Evolutionary conservation across 257 asterid species (phyloP).

Genomic region (Thymus quinquecostatus): DNA sequence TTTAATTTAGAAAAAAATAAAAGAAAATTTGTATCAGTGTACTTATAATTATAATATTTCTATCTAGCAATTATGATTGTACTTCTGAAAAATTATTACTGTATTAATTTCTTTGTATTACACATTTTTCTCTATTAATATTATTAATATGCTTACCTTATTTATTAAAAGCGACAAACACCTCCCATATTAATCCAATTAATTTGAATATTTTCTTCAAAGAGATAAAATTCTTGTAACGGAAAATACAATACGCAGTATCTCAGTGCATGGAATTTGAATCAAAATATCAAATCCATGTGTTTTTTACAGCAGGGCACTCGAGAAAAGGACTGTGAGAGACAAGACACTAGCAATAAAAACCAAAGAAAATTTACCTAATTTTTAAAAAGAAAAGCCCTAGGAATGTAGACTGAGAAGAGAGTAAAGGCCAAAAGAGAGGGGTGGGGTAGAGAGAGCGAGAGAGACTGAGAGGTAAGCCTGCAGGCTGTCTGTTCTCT

Average conservation of each 20-base stretch:
- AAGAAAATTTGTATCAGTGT: too few relatives aligned
- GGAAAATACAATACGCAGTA: constrained; percentile 3
- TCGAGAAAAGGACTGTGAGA: constrained; percentile 51
- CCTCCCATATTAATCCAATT: background rate
- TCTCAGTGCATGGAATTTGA: background rate
- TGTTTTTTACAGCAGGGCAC: constrained; percentile 35
- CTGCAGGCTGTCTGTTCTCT: constrained; percentile 43
- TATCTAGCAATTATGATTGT: background rate
- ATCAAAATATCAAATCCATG: constrained; percentile 22
- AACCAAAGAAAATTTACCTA: background rate
- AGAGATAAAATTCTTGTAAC: background rate
- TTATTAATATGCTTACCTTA: background rate
- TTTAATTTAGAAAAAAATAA: too few relatives aligned
- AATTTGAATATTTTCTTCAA: background rate
- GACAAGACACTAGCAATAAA: constrained; percentile 64
- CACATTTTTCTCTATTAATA: background rate
- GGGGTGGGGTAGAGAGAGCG: constrained; percentile 12
- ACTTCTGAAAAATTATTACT: background rate
- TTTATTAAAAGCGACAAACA: background rate
- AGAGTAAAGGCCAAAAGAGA: constrained; percentile 11
- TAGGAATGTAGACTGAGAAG: background rate
- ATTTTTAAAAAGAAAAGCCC: background rate
- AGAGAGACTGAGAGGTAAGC: constrained; percentile 22
- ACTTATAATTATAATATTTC: background rate
- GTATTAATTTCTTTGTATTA: background rate